Evolutionary conservation across 257 asterid species (phyloP).

Genomic region (Nicotiana paniculata): DNA sequence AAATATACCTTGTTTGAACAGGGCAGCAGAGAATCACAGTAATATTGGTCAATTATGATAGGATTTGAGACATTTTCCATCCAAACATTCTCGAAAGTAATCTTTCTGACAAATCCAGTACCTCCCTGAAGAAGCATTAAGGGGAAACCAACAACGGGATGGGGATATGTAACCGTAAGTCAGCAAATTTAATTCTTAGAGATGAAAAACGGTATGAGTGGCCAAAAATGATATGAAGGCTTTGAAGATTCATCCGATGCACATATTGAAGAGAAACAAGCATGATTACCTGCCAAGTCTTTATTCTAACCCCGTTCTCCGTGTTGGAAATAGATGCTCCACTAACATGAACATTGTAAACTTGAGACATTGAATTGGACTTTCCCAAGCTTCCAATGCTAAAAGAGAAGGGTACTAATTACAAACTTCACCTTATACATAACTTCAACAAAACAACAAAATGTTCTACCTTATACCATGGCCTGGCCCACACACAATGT

Average conservation of each 20-base stretch:
- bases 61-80: slow-evolving; percentile 93
- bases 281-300: slow-evolving; percentile 79
- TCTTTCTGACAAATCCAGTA: slow-evolving; percentile 60
- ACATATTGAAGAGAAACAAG: background rate
- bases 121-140: slow-evolving; percentile 54
- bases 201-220: background rate
- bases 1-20: slow-evolving; percentile 71
- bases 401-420: slow-evolving; percentile 9
- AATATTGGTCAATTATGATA: slow-evolving; percentile 75
- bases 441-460: background rate
- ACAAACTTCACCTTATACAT: background rate
- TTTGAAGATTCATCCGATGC: background rate
- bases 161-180: background rate
- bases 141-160: background rate
- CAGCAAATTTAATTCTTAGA: background rate
- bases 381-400: slow-evolving; percentile 93
- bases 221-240: background rate
- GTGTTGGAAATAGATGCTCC: slow-evolving; percentile 49
- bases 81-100: slow-evolving; percentile 51
- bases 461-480: slow-evolving; percentile 78
- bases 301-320: slow-evolving; percentile 74
- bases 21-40: slow-evolving; percentile 54
- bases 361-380: slow-evolving; percentile 34
- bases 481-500: slow-evolving; percentile 56
- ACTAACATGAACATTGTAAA: slow-evolving; percentile 50